A percentile compares a stretch with the other conserved stretches of the same genome.
These are phyloP conservation scores for Metschnikowia cerradonensis DNA, from an alignment of 805 yeast genomes.

Conservation along the genomic window DNA sequence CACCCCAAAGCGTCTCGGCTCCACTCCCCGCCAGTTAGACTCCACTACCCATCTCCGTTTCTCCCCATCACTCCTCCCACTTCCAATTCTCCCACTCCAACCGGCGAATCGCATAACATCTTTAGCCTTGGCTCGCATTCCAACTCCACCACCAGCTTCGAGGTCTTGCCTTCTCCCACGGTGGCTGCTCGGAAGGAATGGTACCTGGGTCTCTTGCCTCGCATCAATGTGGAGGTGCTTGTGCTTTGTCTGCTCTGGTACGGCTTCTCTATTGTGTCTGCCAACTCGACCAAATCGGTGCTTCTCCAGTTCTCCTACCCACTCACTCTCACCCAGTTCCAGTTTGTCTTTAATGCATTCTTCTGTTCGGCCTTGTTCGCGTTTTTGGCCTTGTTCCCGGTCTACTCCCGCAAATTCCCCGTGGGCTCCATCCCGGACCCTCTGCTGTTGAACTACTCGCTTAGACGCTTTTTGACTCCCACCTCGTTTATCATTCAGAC, in stretches of 20 bases:
- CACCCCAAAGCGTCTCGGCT: slow-evolving; percentile 20
- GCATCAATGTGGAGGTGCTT: slow-evolving; percentile 14
- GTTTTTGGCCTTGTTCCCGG: slow-evolving; percentile 28
- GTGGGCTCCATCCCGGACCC: slow-evolving; percentile 20
- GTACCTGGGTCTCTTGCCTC: slow-evolving; percentile 9
- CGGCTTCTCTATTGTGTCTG: slow-evolving; percentile 70
- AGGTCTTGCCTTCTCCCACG: slow-evolving; percentile 2
- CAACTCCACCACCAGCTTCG: slow-evolving; percentile 12
- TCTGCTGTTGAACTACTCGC: slow-evolving; percentile 21
- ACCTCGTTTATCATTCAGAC: slow-evolving; percentile 49
- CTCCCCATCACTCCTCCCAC: slow-evolving; percentile 31
- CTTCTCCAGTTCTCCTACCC: slow-evolving; percentile 71
- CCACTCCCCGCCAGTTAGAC: slow-evolving; percentile 17
- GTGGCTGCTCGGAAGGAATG: neutral
- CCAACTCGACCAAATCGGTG: slow-evolving; percentile 76
- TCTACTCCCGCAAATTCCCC: slow-evolving; percentile 19
- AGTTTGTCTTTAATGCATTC: slow-evolving; percentile 68
- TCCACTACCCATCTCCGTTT: slow-evolving; percentile 20
- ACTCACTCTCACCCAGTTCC: slow-evolving; percentile 83
- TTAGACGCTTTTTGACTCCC: slow-evolving; percentile 49
- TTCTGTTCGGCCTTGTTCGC: slow-evolving; percentile 49
- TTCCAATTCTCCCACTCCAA: slow-evolving; percentile 30
- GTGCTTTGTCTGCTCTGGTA: slow-evolving; percentile 75
- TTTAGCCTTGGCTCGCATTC: slow-evolving; percentile 12
- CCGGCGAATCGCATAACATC: slow-evolving; percentile 19